A percentile compares a stretch with the other conserved stretches of the same genome.
Conservation (phyloP, 176 grass and related monocot species). For the Zea luxurians region DNA sequence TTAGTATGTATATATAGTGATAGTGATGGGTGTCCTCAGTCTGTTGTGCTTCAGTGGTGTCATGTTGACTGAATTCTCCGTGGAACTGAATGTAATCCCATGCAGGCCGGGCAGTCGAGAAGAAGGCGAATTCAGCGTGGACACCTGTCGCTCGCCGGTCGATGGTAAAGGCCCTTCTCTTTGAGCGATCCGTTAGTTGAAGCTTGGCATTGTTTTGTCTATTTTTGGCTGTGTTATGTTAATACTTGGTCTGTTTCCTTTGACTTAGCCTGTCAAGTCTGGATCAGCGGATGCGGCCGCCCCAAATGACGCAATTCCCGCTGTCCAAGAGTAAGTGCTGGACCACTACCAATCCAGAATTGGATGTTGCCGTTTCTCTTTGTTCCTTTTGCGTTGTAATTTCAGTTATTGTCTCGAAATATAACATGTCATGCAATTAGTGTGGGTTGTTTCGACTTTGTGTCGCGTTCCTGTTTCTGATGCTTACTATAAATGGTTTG, state of each 20-base stretch:
- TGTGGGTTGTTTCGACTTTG: not conserved
- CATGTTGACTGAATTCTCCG: not conserved
- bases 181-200: conserved; percentile 10
- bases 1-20: not conserved
- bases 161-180: conserved; percentile 45
- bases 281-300: conserved; percentile 46
- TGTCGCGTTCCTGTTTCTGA: not conserved
- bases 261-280: conserved; percentile 63
- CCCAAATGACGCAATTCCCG: conserved; percentile 48
- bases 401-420: not conserved
- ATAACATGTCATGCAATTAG: not conserved
- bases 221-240: conserved; percentile 39
- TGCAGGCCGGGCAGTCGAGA: conserved; percentile 30
- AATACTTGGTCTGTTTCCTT: conserved; percentile 13
- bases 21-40: not conserved
- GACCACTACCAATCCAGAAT: conserved; percentile 8
- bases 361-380: not conserved
- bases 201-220: conserved; percentile 7
- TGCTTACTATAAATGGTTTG: not conserved
- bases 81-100: not conserved
- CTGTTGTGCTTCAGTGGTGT: not conserved
- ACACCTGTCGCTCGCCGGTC: conserved; percentile 29
- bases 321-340: conserved; percentile 59
- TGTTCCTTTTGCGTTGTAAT: not conserved
- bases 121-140: conserved; percentile 40